These are phyloP conservation scores for Penicillium brevicompactum DNA, from an alignment of 2,329 filamentous ascomycete species.

Conservation along the genomic window DNA sequence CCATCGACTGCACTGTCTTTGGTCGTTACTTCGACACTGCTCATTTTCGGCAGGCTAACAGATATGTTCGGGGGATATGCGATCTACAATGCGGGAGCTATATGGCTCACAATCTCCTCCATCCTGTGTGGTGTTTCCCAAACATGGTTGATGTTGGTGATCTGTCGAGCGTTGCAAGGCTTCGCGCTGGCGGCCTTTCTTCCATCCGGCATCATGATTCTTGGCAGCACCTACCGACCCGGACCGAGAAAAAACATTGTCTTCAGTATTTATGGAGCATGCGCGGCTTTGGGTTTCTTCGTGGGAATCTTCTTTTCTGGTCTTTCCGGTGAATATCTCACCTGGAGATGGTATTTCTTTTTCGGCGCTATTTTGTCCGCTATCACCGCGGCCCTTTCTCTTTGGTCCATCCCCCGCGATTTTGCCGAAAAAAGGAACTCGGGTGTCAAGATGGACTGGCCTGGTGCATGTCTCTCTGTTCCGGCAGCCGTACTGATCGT, in stretches of 20 bases:
- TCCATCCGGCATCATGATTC: constrained; percentile 67
- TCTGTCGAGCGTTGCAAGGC: constrained; percentile 74
- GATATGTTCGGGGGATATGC: constrained; percentile 66
- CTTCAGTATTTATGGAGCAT: constrained; percentile 61
- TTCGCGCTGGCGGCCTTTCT: constrained; percentile 73
- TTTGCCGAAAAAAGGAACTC: constrained; percentile 40
- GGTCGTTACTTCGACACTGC: constrained; percentile 50
- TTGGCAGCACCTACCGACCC: constrained; percentile 66
- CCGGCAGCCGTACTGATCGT: constrained; percentile 69
- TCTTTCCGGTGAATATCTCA: constrained; percentile 55
- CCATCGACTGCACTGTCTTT: constrained; percentile 56
- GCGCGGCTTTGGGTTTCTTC: constrained; percentile 53
- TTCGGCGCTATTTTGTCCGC: constrained; percentile 59
- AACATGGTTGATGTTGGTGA: constrained; percentile 69
- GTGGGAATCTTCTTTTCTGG: constrained; percentile 67
- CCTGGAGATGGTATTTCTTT: constrained; percentile 71
- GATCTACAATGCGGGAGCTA: constrained; percentile 64
- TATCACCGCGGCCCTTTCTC: constrained; percentile 49
- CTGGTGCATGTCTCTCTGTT: constrained; percentile 62
- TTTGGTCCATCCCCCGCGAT: constrained; percentile 49
- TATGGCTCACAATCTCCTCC: constrained; percentile 69
- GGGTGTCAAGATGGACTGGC: constrained; percentile 68
- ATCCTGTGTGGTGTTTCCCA: constrained; percentile 70
- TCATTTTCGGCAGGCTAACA: constrained; percentile 58
- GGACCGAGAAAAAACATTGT: constrained; percentile 70